Base-by-base conservation (phyloP, 2,329 filamentous ascomycete species). In the Colletotrichum sp. region DNA sequence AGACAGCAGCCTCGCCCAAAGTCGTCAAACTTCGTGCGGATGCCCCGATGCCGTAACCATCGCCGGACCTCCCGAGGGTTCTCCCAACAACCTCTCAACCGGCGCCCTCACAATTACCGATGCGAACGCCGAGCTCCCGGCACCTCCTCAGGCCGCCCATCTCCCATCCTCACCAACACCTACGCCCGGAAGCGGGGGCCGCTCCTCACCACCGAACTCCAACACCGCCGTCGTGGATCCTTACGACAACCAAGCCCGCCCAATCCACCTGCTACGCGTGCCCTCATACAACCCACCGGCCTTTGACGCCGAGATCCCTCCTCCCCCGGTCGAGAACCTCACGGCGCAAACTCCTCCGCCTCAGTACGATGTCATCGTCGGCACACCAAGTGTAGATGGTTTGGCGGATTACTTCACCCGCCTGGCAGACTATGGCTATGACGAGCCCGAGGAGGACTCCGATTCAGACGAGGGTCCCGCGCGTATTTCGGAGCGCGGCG, bases 251-350 rank as follows among this genome's bases (percentile, higher is more conserved):
- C 85, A 89, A 9, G 87, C 91, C 44, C 90, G 95, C 7, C 96
- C 96, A 0, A 98, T 98, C 69, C 96, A 98, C 83, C 89, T 98
- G 3, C 86, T 98, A 36, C 93, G 96, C 28, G 90, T 92, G 8
- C 96, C 96, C 0, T 98, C 95, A 0, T 98, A 96, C 86, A 96
- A 96, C 75, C 96, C 96, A 3, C 96, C 96, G 0, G 92, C 95
- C 0, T 98, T 98, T 81, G 93, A 97, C 77, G 95, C 95, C 7
- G 94, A 98, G 69, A 90, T 92, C 7, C 93, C 94, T 1, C 94
- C 95, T 6, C 94, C 94, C 67, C 92, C 93, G 16, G 71, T 69
- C 28, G 75, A 63, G 3, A 77, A 86, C n/a, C 75, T 79, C 24
- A 69, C 80, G 1, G 84, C 94, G 18, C 88, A 94, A 78, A 98